phyloP scores from a whole-genome alignment of 176 grass and related monocot genomes.

The Alopecurus myosuroides region DNA sequence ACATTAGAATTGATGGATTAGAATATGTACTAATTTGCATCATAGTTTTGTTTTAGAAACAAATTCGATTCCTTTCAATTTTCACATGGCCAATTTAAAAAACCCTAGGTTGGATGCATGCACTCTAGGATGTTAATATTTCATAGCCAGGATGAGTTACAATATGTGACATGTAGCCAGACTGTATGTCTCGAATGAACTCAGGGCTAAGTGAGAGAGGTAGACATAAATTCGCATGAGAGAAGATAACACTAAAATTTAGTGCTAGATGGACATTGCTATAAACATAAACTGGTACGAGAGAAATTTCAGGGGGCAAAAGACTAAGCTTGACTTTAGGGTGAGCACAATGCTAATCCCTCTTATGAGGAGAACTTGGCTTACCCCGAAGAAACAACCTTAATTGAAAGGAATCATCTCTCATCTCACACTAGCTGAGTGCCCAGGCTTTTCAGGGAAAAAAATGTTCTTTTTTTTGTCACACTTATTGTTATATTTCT shows the following conservation, averaged over 20 bases:
- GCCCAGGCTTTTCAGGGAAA: background rate
- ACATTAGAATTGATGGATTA: no score
- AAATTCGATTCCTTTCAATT: background rate
- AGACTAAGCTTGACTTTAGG: background rate
- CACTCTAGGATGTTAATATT: background rate
- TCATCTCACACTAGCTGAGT: background rate
- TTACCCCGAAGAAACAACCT: background rate
- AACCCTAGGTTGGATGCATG: background rate
- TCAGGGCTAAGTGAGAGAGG: background rate
- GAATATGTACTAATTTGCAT: background rate
- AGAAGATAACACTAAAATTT: background rate
- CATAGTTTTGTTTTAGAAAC: background rate
- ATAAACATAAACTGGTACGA: background rate
- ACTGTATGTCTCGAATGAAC: background rate
- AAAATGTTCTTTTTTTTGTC: background rate
- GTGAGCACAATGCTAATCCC: background rate
- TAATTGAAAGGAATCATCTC: background rate
- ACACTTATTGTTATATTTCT: background rate
- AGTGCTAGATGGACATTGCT: background rate
- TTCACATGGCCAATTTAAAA: background rate
- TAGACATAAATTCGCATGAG: background rate
- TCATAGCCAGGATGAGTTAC: background rate
- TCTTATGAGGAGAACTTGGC: background rate
- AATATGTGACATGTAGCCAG: background rate
- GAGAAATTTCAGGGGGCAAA: background rate